A percentile compares a stretch with the other conserved stretches of the same genome.
phyloP scores from a whole-genome alignment of 805 yeast species.

The Metschnikowia aberdeeniae region DNA sequence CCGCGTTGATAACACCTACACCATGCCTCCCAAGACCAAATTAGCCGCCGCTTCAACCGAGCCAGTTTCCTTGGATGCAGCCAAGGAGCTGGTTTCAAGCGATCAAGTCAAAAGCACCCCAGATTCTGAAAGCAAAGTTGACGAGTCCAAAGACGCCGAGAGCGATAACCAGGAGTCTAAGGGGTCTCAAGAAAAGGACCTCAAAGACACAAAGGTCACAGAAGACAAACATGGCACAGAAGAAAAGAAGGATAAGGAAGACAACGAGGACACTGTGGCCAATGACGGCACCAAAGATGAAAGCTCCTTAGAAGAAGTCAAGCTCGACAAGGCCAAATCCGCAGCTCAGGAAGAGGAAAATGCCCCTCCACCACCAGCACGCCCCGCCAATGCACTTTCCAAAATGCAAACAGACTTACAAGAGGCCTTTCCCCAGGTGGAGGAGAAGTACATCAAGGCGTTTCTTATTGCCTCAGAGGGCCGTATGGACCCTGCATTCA shows the following conservation, averaged over 20 bases:
- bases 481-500: slow-evolving; percentile 78
- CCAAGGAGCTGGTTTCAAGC: neutral
- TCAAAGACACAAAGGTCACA: neutral
- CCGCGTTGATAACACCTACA: neutral
- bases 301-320: neutral
- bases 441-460: slow-evolving; percentile 67
- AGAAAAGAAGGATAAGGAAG: neutral
- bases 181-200: neutral
- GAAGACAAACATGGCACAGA: neutral
- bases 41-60: slow-evolving; percentile 32
- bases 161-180: neutral
- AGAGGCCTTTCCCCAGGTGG: slow-evolving; percentile 84
- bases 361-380: slow-evolving; percentile 39
- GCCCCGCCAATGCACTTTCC: slow-evolving; percentile 61
- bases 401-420: slow-evolving; percentile 55
- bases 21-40: slow-evolving; percentile 16
- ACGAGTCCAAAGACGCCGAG: neutral
- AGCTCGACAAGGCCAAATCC: neutral
- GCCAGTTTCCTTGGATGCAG: slow-evolving; percentile 28
- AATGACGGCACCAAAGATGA: neutral
- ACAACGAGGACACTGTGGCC: neutral
- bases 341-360: slow-evolving; percentile 7
- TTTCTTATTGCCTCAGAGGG: slow-evolving; percentile 85
- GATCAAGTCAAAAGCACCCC: slow-evolving; percentile 1
- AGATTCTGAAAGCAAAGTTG: slow-evolving; percentile 3